Percentiles rank a stretch among this genome's conserved stretches.
These are phyloP conservation scores for Stachybotrys chlorohalonatus DNA, from an alignment of 2,329 filamentous ascomycete genomes.

Conservation along the genomic window DNA sequence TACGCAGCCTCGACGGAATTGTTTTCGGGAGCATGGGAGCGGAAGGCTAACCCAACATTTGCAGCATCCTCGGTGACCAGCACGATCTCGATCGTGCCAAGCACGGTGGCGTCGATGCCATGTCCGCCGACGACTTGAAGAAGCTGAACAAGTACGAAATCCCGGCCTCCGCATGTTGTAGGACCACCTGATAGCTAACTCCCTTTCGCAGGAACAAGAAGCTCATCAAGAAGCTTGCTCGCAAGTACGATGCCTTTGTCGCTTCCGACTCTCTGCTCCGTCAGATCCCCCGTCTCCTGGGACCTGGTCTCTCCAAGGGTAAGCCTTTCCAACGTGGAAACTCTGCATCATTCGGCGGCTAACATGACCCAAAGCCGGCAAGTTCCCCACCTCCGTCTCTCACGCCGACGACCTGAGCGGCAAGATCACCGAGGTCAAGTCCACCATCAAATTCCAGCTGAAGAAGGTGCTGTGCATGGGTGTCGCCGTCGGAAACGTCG, in stretches of 20 bases:
- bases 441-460: slow-evolving; percentile 99
- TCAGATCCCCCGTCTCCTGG: slow-evolving; percentile 99
- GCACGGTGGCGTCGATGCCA: slow-evolving; percentile 96
- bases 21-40: too few relatives aligned
- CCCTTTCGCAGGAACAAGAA: slow-evolving; percentile 74
- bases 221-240: slow-evolving; percentile 99
- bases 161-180: background rate
- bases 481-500: slow-evolving; percentile 98
- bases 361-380: slow-evolving; percentile 61
- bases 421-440: slow-evolving; percentile 99
- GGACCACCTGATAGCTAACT: background rate
- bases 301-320: slow-evolving; percentile 97
- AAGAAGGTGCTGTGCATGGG: slow-evolving; percentile 99
- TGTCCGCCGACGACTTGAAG: slow-evolving; percentile 98
- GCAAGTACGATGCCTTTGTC: slow-evolving; percentile 99
- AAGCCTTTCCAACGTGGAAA: slow-evolving; percentile 20
- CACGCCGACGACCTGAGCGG: slow-evolving; percentile 86
- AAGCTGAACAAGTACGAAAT: slow-evolving; percentile 83
- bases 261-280: slow-evolving; percentile 97
- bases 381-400: slow-evolving; percentile 98
- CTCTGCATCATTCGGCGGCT: background rate
- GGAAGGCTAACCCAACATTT: slow-evolving; percentile 1
- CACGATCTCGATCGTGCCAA: slow-evolving; percentile 99
- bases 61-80: slow-evolving; percentile 57
- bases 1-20: slow-evolving; percentile 8